These are phyloP conservation scores for Cyclanthera cordifolia DNA, from an alignment of 306 rosid genomes.

Conservation along the genomic window DNA sequence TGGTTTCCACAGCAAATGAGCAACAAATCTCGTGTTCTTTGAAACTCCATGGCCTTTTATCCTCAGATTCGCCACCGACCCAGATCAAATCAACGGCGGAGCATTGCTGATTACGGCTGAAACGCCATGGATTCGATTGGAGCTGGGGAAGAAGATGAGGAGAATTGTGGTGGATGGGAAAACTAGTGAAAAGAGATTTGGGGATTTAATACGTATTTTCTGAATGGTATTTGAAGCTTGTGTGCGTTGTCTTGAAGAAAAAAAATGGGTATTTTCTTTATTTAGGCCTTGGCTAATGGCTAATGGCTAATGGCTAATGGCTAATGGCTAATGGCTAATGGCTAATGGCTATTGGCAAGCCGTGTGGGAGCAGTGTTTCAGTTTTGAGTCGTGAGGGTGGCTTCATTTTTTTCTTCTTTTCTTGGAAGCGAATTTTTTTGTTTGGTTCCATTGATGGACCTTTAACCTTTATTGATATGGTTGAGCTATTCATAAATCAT, in stretches of 20 bases:
- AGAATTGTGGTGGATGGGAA: background rate
- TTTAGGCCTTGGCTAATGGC: background rate
- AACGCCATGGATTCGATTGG: conserved; percentile 8
- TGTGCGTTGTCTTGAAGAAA: background rate
- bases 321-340: too few species aligned
- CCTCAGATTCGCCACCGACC: background rate
- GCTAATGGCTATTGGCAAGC: too few species aligned
- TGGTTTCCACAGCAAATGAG: conserved; percentile 35
- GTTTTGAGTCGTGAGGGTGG: background rate
- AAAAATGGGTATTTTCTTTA: background rate
- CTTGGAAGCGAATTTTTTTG: too few species aligned
- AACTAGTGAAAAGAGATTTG: background rate
- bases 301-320: too few species aligned
- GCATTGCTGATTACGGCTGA: background rate
- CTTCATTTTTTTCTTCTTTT: too few species aligned
- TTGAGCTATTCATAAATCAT: too few species aligned
- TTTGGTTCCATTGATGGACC: too few species aligned
- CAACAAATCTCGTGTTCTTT: conserved; percentile 53
- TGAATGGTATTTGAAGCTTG: background rate
- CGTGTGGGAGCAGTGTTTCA: background rate
- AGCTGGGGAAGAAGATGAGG: background rate
- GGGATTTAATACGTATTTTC: background rate
- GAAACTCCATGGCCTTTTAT: conserved; percentile 41
- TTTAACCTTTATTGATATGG: too few species aligned
- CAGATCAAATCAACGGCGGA: conserved; percentile 26